Evolutionary conservation across 2,329 filamentous ascomycete species (phyloP).

Genomic region (Fusarium brevicatenulatum): DNA sequence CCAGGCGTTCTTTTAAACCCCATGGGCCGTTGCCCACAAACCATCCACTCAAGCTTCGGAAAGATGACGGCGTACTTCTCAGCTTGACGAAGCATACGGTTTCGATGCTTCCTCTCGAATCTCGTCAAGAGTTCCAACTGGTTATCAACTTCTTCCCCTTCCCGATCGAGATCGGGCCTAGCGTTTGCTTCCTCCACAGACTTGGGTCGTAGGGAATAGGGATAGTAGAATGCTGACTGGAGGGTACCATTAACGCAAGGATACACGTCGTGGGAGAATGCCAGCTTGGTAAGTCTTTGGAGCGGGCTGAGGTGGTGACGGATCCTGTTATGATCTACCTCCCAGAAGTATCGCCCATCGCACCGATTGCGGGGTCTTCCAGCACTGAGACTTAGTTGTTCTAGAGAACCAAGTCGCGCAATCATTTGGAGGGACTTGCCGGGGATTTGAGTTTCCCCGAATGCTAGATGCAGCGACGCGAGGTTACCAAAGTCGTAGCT

Average conservation of each 20-base stretch:
- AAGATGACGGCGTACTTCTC: conserved; percentile 20
- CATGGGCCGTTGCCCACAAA: conserved; percentile 22
- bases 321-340: conserved; percentile 6
- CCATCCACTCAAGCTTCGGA: conserved; percentile 23
- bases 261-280: conserved; percentile 18
- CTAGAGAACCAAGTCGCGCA: conserved; percentile 11
- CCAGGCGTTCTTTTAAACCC: rapidly evolving
- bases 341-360: neutral
- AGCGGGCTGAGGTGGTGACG: neutral
- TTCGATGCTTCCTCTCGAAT: conserved; percentile 24
- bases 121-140: neutral
- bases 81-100: conserved; percentile 30
- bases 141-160: too few species aligned
- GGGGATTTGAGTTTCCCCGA: conserved; percentile 9
- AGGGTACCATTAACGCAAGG: neutral
- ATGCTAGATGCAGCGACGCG: conserved; percentile 15
- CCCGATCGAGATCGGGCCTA: neutral
- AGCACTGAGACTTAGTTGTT: conserved; percentile 15
- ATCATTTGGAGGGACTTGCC: neutral
- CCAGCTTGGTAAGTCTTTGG: conserved; percentile 6
- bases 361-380: neutral
- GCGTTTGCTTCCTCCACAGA: neutral
- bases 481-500: conserved; percentile 1
- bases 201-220: neutral
- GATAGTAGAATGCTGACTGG: neutral